Evolutionary conservation across 495 filamentous ascomycete genomes (phyloP).

Genomic region (Aspergillus sparsus): DNA sequence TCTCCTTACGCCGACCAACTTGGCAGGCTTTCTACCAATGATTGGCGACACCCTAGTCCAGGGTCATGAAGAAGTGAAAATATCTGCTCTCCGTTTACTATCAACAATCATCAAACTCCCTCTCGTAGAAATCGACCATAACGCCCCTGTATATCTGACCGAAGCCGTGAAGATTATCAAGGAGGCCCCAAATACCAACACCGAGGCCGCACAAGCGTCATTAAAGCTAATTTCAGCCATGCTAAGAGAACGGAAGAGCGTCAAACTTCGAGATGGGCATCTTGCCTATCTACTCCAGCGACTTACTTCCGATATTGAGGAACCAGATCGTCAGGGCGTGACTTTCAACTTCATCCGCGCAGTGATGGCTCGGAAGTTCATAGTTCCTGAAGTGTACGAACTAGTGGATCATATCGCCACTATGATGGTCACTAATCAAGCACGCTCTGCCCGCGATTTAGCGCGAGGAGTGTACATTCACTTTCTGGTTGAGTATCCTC

Average conservation of each 20-base stretch:
- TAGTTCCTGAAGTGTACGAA: constrained; percentile 88
- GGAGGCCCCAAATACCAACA: constrained; percentile 70
- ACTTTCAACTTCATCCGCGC: constrained; percentile 91
- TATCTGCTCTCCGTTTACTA: constrained; percentile 79
- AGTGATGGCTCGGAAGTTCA: constrained; percentile 78
- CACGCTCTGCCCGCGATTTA: constrained; percentile 77
- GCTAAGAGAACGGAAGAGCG: constrained; percentile 74
- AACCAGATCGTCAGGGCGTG: constrained; percentile 85
- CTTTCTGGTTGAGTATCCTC: constrained; percentile 92
- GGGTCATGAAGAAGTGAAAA: constrained; percentile 84
- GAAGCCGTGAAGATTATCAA: constrained; percentile 82
- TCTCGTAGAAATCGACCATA: constrained; percentile 65
- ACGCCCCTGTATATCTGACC: constrained; percentile 73
- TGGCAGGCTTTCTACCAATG: constrained; percentile 82
- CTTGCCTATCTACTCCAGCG: constrained; percentile 82
- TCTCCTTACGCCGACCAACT: constrained; percentile 73
- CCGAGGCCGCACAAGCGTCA: constrained; percentile 79
- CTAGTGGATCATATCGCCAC: constrained; percentile 80
- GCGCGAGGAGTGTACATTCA: constrained; percentile 89
- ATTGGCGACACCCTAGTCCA: constrained; percentile 82
- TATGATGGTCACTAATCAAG: constrained; percentile 97
- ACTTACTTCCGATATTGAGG: constrained; percentile 85
- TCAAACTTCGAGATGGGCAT: constrained; percentile 74
- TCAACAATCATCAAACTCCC: constrained; percentile 84
- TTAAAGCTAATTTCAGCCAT: constrained; percentile 85